Base-by-base conservation (phyloP, 306 rosid genomes). In the Argentina anserina region DNA sequence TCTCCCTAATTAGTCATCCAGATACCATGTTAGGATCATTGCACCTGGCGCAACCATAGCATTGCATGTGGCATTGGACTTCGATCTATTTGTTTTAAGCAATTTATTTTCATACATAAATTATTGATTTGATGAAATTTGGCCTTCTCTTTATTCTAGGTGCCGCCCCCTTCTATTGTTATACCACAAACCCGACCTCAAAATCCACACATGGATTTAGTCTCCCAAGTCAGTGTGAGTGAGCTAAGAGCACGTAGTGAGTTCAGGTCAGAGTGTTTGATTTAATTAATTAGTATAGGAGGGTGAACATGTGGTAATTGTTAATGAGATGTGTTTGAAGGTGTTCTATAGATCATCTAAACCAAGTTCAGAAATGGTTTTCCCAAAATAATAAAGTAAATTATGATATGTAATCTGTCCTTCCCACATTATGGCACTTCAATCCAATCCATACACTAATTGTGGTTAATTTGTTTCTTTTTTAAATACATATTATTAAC, bases 31-130 rank as follows among this genome's bases (percentile, higher is more conserved):
- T 82, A 74, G 71, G 79, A 68, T 74, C 89, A 71, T 33, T 84
- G 93, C 87, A 90, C 86, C 82, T 90, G 87, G 89, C 83, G 71
- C 61, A 43, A 82, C 87, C 80, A 41, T 3, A 56, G 80, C 72
- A 33, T 50, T 70, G 88, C 90, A 86, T 81, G 88, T 81, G 91
- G 87, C 91, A 79, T 40, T 64, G 55, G 62, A 52, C 29, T 52
- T 43, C 5, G 3, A 33, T 53, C 6, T 47, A 47, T n/a, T n/a
- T 42, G 65, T 69, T 36, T 68, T 60, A 39, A 34, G 43, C 45
- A 21, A 76, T 73, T 50, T 56, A 25, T 43, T 29, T 71, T 13
- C 9, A 17, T 4, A 45, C 17, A 58, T 50, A 43, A 59, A 34
- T 34, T 63, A 7, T n/a, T 17, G 21, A 36, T 50, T 29, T 21